Evolutionary conservation across 164 flowering plant species (phyloP).

Genomic region (Litsea cubeba): DNA sequence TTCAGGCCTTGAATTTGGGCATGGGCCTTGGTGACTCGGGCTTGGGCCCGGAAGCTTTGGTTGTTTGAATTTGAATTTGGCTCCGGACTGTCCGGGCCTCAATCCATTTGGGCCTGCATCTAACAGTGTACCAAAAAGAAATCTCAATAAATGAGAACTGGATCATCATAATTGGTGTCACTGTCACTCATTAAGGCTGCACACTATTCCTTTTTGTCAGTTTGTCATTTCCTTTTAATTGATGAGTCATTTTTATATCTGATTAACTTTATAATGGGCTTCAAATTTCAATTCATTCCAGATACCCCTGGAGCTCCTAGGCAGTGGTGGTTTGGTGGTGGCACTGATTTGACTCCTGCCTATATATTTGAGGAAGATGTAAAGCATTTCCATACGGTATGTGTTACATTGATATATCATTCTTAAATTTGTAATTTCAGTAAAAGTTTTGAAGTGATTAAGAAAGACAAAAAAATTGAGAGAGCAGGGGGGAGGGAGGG

Average conservation of each 20-base stretch:
- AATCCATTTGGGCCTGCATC: no score
- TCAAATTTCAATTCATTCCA: conserved; percentile 17
- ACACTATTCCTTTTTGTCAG: neutral
- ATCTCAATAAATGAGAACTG: neutral
- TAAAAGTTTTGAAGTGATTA: neutral
- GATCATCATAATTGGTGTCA: neutral
- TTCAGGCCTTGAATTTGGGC: no score
- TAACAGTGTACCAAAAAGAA: neutral
- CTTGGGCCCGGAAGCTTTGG: no score
- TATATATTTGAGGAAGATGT: conserved; percentile 96
- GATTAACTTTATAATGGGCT: neutral
- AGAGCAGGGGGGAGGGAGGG: no score
- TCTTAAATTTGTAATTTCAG: neutral
- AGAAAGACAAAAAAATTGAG: no score
- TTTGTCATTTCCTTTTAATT: neutral
- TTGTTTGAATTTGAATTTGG: no score
- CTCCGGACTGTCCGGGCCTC: no score
- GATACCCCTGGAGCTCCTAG: conserved; percentile 96
- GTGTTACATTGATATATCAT: neutral
- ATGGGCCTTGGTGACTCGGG: no score
- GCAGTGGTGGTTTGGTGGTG: conserved; percentile 99
- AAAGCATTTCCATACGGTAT: conserved; percentile 87
- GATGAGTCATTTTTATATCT: neutral
- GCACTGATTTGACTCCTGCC: conserved; percentile 95
- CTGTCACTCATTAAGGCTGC: neutral